Base-by-base conservation (phyloP, 1,284 basidiomycete species). In the Meripilus lineatus region DNA sequence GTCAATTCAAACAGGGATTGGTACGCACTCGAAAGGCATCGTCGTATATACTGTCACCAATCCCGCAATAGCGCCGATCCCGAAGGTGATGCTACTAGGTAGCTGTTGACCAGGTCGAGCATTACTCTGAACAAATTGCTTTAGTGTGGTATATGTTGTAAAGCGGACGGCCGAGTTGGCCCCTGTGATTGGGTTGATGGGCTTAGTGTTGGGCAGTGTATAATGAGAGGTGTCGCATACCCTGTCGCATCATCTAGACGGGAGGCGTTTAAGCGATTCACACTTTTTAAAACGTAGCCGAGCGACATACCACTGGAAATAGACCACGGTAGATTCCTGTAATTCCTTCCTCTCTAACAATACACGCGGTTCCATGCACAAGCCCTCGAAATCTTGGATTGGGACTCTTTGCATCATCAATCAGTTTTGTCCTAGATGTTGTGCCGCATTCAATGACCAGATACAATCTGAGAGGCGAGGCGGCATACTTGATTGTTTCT, bases 151-250 rank as follows among this genome's bases (percentile, higher is more conserved):
- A 66, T 97, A 97, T 0, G 91, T 93, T 38, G 93, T 94, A 69
- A 98, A 98, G n/a, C 95, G 79, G 25, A 99, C 84, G 11, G 94
- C 93, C 7, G 93, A 96, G 64, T 98, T 98, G 28, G 93, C 93
- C 17, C 93, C 93, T 79, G n/a, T 30, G n/a, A 30, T n/a, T n/a
- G n/a, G 28, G 28, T 8, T 10, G 10, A 30, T 30, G 28, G 28
- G 28, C n/a, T 30, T 10, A 30, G 28, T 10, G 28, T 30, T 30
- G n/a, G 8, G 10, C 8, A 30, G 28, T 8, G 28, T 30, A 30
- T 30, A 10, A 30, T 10, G 10, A 10, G n/a, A 10, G n/a, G 28
- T 30, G n/a, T n/a, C n/a, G 10, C 34, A 10, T 11, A 36, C 18
- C 34, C 34, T 99, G 95, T 32, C 94, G 84, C 77, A 97, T 88